These are phyloP conservation scores for Maudiozyma humilis DNA, from an alignment of 1,139 yeast genomes.

Conservation along the genomic window DNA sequence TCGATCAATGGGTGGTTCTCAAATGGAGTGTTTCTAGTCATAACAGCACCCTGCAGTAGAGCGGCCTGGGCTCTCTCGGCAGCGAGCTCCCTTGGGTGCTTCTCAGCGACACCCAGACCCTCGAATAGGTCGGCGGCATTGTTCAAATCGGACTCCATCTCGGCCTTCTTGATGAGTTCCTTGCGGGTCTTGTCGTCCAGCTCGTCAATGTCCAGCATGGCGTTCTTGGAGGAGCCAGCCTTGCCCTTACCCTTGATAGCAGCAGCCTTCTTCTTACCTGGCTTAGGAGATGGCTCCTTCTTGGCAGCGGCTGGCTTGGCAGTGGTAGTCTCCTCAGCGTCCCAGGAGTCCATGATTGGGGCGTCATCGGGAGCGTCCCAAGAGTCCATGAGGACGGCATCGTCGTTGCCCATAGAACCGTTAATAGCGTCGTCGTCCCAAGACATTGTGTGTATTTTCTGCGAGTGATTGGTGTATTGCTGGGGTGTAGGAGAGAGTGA, in stretches of 20 bases:
- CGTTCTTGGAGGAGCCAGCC: conserved; percentile 32
- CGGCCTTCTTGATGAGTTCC: conserved; percentile 70
- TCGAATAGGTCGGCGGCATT: conserved; percentile 91
- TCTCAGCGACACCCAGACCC: conserved; percentile 65
- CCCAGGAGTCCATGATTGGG: conserved; percentile 82
- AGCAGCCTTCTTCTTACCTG: conserved; percentile 30
- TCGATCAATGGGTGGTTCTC: conserved; percentile 68
- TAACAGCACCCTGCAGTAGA: conserved; percentile 26
- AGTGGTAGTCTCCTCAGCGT: conserved; percentile 37
- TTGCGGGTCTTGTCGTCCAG: conserved; percentile 60
- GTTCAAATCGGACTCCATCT: conserved; percentile 75
- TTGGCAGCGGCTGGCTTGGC: conserved; percentile 33
- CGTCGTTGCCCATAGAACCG: conserved; percentile 42
- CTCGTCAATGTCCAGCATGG: conserved; percentile 46
- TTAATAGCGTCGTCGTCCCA: conserved; percentile 87
- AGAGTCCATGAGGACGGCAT: conserved; percentile 51
- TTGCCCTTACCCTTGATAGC: conserved; percentile 29
- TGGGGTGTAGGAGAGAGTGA: not conserved
- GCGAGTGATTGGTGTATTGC: not conserved
- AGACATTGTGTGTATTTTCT: conserved; percentile 22
- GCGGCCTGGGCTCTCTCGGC: conserved; percentile 43
- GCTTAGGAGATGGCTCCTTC: conserved; percentile 32
- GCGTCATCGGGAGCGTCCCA: conserved; percentile 78
- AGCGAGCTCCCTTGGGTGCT: conserved; percentile 61
- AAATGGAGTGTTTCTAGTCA: conserved; percentile 62